Evolutionary conservation across 139 green algal genomes (phyloP).

Genomic region (Asterochloris erici): DNA sequence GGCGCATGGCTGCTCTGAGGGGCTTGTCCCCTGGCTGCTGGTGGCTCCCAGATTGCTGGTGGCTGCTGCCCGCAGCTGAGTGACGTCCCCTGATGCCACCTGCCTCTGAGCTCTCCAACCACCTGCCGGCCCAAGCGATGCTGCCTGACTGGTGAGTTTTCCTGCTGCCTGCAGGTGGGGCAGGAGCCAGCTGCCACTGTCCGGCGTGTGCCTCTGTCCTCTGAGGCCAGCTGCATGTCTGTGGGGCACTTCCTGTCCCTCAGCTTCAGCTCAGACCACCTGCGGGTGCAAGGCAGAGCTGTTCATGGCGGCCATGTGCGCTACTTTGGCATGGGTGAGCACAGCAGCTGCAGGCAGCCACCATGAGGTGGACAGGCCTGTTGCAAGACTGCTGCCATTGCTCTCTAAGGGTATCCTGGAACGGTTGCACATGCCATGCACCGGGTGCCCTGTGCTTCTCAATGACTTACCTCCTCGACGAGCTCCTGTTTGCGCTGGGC

Average conservation of each 20-base stretch:
- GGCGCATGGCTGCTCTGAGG: neutral
- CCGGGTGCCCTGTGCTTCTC: too few relatives aligned
- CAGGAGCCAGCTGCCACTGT: neutral
- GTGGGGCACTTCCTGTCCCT: conserved; percentile 69
- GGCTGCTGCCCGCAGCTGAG: neutral
- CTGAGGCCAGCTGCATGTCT: conserved; percentile 62
- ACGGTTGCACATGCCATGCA: too few relatives aligned
- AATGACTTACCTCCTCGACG: too few relatives aligned
- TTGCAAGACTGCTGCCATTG: too few relatives aligned
- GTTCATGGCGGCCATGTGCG: conserved; percentile 66
- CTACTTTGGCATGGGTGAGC: conserved; percentile 73
- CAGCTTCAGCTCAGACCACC: conserved; percentile 26
- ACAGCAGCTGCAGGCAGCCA: neutral
- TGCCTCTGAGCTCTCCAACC: too few relatives aligned
- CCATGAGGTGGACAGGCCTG: too few relatives aligned
- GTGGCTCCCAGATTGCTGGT: neutral
- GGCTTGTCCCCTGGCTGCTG: neutral
- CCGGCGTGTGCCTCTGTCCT: conserved; percentile 56
- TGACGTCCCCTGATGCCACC: too few relatives aligned
- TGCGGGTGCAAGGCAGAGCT: conserved; percentile 43
- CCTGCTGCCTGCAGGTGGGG: conserved; percentile 1
- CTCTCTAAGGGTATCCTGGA: too few relatives aligned
- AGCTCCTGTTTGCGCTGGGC: too few relatives aligned
- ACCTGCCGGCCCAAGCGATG: too few relatives aligned
- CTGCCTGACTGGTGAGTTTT: too few relatives aligned